Evolutionary conservation across 1,284 basidiomycete genomes (phyloP).

Genomic region (Cutaneotrichosporon curvatum): DNA sequence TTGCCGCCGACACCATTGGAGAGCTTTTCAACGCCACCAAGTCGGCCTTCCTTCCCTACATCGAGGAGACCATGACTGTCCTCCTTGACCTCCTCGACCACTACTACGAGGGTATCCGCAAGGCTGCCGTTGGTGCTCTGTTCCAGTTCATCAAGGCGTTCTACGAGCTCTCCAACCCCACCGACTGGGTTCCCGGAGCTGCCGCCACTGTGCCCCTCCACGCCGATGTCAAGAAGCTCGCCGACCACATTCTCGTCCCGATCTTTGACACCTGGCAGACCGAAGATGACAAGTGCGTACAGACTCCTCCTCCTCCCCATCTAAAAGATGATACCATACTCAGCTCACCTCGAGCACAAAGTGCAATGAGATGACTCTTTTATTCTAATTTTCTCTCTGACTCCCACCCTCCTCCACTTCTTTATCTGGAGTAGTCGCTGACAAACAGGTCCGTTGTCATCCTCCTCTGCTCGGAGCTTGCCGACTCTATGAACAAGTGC

Average conservation of each 20-base stretch:
- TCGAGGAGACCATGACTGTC: conserved; percentile 63
- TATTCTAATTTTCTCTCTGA: conserved; percentile 33
- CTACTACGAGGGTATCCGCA: conserved; percentile 98
- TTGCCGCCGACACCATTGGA: conserved; percentile 93
- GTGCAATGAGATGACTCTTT: conserved; percentile 55
- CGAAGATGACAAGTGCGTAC: conserved; percentile 94
- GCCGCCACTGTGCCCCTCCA: conserved; percentile 57
- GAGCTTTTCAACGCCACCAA: conserved; percentile 80
- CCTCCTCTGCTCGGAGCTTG: conserved; percentile 74
- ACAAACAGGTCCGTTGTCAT: conserved; percentile 72
- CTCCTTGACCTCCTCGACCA: conserved; percentile 77
- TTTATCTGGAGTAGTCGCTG: conserved; percentile 26
- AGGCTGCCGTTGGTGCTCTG: conserved; percentile 82
- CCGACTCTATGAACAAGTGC: conserved; percentile 83
- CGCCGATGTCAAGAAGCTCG: conserved; percentile 71
- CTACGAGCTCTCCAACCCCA: conserved; percentile 76
- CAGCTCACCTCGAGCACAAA: conserved; percentile 76
- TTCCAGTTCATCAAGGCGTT: conserved; percentile 87
- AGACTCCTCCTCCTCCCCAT: conserved; percentile 7
- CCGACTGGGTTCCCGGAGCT: conserved; percentile 74
- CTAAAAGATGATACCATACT: conserved; percentile 63
- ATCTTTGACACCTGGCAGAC: conserved; percentile 85
- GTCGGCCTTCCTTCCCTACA: conserved; percentile 78
- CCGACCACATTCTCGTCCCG: conserved; percentile 65
- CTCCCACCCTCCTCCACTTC: conserved; percentile 6